Evolutionary conservation across 768 basidiomycete genomes (phyloP).

Genomic region (Kwoniella heveanensis): DNA sequence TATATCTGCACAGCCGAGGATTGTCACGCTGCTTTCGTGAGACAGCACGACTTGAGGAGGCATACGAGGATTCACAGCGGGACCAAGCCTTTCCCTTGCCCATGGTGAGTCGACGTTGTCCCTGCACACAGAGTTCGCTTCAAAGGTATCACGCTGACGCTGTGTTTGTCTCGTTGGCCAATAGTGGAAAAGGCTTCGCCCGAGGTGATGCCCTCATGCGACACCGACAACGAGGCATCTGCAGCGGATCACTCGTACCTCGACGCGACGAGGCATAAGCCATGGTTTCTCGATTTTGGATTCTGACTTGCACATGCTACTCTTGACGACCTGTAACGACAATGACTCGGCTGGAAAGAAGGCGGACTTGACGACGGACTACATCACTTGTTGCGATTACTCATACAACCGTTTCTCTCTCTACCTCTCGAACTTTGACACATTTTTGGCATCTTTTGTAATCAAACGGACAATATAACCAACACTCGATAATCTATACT

Average conservation of each 20-base stretch:
- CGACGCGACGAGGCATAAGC: constrained; percentile 16
- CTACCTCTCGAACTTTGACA: neutral
- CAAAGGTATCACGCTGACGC: no score
- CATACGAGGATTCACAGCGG: constrained; percentile 58
- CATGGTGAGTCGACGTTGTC: constrained; percentile 59
- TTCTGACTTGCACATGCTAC: neutral
- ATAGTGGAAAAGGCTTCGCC: constrained; percentile 59
- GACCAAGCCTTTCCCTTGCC: constrained; percentile 58
- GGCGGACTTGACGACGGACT: neutral
- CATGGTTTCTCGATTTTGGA: neutral
- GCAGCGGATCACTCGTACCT: constrained; percentile 54
- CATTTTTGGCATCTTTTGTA: neutral
- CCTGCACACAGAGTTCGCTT: no score
- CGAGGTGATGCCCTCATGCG: constrained; percentile 58
- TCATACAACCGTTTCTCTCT: neutral
- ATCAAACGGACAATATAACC: neutral
- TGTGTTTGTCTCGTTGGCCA: constrained; percentile 3
- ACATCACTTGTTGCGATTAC: neutral
- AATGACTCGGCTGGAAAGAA: neutral
- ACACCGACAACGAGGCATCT: constrained; percentile 59
- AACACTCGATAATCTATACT: neutral
- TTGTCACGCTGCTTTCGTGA: constrained; percentile 58
- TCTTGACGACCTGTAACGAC: neutral
- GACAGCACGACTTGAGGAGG: constrained; percentile 58
- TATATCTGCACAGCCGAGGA: constrained; percentile 56